Evolutionary conservation across 768 basidiomycete species (phyloP), one percentile per base, ranked within the genome.

Genomic region (Macrolepiota fuliginosa): DNA sequence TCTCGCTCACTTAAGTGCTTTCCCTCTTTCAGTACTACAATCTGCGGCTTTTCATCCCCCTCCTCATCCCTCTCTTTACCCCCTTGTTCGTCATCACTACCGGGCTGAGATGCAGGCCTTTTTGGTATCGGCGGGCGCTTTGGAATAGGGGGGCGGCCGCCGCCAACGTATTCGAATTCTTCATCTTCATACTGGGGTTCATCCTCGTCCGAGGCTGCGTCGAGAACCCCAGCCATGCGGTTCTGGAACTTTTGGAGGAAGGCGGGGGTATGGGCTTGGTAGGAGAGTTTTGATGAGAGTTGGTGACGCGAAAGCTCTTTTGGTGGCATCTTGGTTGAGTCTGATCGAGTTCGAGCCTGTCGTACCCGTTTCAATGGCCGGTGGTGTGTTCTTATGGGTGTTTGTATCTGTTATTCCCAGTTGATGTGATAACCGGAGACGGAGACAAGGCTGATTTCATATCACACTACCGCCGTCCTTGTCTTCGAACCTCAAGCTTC

Each of bases 21-120:
- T 27, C 95, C 94, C 65, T 89, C 84, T 69, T 84, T 92, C 65
- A 97, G 71, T 9, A 96, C 94, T 2, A 97, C 92, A 7, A 97
- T 86, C 69, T 92, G 91, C 2, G 94, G 94, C 65, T 83, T 87
- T 72, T 96, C 94, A 67, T 94, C 94, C 0, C 71, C 83, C 3
- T 78, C 77, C 61, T 87, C 87, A 15, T 69, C 72, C 12, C 71
- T 66, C 61, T 92, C 91, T 55, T 87, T 86, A 19, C 12, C 40
- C 12, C 27, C 58, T 42, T 45, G 47, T 54, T 66, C 65, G 32
- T 66, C 65, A 12, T 83, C 90, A 65, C 89, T 90, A 54, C 90
- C 89, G 7, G 83, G 86, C 59, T 91, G 84, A 51, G 84, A 82
- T 12, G 78, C 81, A 0, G 88, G 89, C 36, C 89, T 80, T 68